A percentile compares a stretch with the other conserved stretches of the same genome.
Conservation (phyloP, 148 eudicot genomes). For the Camellia japonica region DNA sequence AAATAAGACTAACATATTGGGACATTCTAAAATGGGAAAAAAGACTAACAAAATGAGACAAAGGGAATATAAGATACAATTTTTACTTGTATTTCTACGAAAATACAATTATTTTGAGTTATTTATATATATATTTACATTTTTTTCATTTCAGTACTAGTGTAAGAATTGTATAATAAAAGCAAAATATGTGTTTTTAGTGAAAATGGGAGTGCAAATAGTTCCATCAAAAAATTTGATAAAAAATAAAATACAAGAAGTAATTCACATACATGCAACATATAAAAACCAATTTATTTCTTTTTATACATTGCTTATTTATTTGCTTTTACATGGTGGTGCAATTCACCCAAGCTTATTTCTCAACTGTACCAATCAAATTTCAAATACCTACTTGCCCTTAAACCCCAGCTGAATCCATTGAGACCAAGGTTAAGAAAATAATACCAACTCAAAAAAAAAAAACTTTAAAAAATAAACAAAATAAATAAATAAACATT, state of each 20-base stretch:
- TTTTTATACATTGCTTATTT: neutral
- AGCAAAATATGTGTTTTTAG: too few relatives aligned
- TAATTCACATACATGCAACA: neutral
- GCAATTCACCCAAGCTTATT: neutral
- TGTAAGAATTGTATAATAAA: too few relatives aligned
- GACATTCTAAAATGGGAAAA: too few relatives aligned
- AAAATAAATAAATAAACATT: neutral
- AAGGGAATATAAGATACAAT: too few relatives aligned
- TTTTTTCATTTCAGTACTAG: too few relatives aligned
- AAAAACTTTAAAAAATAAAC: neutral
- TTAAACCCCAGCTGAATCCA: neutral
- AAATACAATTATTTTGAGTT: too few relatives aligned
- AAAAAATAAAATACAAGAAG: too few relatives aligned
- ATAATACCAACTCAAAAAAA: neutral
- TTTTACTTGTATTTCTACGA: too few relatives aligned
- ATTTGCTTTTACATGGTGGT: neutral
- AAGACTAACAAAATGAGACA: too few relatives aligned
- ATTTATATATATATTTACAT: too few relatives aligned
- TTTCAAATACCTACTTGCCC: neutral
- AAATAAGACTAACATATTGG: too few relatives aligned
- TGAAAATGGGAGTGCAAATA: too few relatives aligned
- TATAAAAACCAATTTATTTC: neutral
- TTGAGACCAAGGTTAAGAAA: neutral
- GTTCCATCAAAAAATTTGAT: neutral
- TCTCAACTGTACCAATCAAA: neutral